Evolutionary conservation across 106 monocot species (phyloP), one percentile per base, ranked within the genome.

Genomic region (Narthecium ossifragum): DNA sequence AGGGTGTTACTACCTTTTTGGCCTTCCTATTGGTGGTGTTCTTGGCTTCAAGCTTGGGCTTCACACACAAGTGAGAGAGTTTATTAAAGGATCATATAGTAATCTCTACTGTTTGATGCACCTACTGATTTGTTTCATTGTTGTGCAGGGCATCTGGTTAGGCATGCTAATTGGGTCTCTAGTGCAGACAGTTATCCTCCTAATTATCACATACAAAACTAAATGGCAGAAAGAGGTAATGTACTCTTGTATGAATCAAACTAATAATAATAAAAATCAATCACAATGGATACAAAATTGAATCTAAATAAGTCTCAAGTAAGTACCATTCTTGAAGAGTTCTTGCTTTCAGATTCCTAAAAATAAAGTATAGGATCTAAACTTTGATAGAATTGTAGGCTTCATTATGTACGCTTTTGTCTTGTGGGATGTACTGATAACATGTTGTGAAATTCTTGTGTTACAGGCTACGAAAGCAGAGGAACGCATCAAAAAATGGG

Each of bases 191-290:
- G 30, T 41, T 8, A 72, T 92, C 29, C 59, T 92, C 26, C 7
- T 77, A 14, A 27, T 69, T 24, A 71, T 86, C 34, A 80, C 83
- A 54, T 72, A 59, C 62, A 79, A 57, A 67, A 92, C 86, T 0
- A 75, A 83, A 53, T 92, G 91, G 91, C 62, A 83, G 53, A 83
- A 75, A 71, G 81, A 85, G 84, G 88, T 84, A 72, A 46, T 30
- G 28, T 12, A 34, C 2, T 43, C 43, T 43, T 39, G 0, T 17
- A 43, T 10, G 14, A 18, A 43, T 17, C 4, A 43, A 18, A 43
- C 11, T 4, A 43, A 43, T 13, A n/a, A n/a, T 43, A 17, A 13
- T 43, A 18, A 6, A 43, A 17, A 43, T 43, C 1, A 7, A 17
- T 43, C 10, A 43, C 6, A 17, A 17, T 2, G 14, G 11, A 1